phyloP scores from a whole-genome alignment of 108 stramenopile genomes.

The Stephanodiscus triporus region DNA sequence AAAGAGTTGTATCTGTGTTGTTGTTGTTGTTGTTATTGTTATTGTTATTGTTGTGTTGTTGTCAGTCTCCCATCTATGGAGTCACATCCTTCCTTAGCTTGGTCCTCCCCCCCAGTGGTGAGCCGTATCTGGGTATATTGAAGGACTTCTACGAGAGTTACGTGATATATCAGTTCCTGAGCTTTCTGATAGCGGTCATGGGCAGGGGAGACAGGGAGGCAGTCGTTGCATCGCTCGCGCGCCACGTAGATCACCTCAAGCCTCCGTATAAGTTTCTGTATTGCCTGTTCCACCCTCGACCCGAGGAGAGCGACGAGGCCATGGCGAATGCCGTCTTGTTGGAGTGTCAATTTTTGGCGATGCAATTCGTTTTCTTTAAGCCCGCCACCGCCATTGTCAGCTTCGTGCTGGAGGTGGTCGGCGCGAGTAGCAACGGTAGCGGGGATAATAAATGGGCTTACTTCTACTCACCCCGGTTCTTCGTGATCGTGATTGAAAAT shows the following conservation, averaged over 20 bases:
- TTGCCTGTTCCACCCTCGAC: conserved; percentile 63
- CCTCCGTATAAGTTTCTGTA: conserved; percentile 56
- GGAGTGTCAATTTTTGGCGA: conserved; percentile 81
- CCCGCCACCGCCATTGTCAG: conserved; percentile 66
- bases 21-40: too few relatives aligned
- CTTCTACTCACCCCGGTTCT: conserved; percentile 67
- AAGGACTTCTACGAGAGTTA: conserved; percentile 74
- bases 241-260: conserved; percentile 64
- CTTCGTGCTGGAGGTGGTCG: conserved; percentile 50
- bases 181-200: conserved; percentile 82
- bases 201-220: conserved; percentile 69
- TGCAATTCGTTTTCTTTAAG: conserved; percentile 88
- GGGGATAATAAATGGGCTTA: conserved; percentile 50
- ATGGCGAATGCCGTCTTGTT: conserved; percentile 82
- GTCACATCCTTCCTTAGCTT: conserved; percentile 77
- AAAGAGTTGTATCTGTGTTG: neutral
- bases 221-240: conserved; percentile 65
- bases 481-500: conserved; percentile 73
- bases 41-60: neutral
- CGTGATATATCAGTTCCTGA: conserved; percentile 82
- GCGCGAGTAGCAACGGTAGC: conserved; percentile 1
- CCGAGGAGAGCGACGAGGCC: conserved; percentile 60
- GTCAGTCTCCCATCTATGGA: conserved; percentile 71
- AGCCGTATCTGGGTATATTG: conserved; percentile 69
- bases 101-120: conserved; percentile 55